Conservation (phyloP, 192 early-diverging fungal genomes). For the Dimargaris verticillata region DNA sequence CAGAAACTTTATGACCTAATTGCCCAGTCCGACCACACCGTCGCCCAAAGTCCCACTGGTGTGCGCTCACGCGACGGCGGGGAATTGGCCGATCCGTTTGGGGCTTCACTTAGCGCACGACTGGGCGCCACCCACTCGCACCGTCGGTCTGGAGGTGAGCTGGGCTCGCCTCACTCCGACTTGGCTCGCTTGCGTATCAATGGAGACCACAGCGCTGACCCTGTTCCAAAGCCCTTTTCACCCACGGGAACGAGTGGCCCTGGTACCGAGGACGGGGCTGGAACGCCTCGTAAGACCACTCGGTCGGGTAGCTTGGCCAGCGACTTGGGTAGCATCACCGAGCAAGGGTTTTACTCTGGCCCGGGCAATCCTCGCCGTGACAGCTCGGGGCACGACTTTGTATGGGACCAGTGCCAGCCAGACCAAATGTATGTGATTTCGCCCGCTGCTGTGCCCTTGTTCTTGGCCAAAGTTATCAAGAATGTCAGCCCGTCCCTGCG, state of each 20-base stretch:
- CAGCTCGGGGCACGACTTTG: conserved; percentile 29
- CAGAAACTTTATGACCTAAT: conserved; percentile 4
- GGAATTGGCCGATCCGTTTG: not conserved
- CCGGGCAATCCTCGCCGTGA: conserved; percentile 24
- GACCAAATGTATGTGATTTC: conserved; percentile 97
- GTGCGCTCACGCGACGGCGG: not conserved
- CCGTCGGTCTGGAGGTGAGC: not conserved
- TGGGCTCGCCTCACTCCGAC: not conserved
- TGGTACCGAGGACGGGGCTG: conserved; percentile 7
- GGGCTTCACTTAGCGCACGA: not conserved
- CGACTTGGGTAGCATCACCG: not conserved
- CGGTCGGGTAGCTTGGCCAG: conserved; percentile 11
- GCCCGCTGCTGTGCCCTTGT: conserved; percentile 44
- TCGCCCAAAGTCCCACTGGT: not conserved
- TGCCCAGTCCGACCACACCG: not conserved
- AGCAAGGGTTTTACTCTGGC: conserved; percentile 9
- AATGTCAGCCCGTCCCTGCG: conserved; percentile 44
- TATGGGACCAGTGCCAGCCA: conserved; percentile 64
- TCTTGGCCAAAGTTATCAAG: conserved; percentile 54
- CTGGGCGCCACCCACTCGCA: not conserved
- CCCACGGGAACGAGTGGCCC: not conserved
- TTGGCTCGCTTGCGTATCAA: not conserved
- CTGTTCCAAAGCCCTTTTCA: not conserved
- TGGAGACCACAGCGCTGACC: not conserved
- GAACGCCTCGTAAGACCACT: conserved; percentile 15